These are phyloP conservation scores for Amaranthus hypochondriacus DNA, from an alignment of 148 eudicot species.

Conservation along the genomic window DNA sequence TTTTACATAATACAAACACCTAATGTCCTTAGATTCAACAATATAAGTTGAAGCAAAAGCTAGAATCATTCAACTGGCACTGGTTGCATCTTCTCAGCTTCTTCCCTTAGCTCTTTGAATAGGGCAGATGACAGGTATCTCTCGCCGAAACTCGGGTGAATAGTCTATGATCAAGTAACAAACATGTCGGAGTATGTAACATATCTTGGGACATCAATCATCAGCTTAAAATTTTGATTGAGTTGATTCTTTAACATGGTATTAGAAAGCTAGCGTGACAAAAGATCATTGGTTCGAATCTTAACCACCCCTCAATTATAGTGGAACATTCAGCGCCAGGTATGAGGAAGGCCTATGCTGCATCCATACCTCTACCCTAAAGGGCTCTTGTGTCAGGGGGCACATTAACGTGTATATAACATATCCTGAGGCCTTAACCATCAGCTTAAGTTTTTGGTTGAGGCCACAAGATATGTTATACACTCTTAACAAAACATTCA, in stretches of 20 bases:
- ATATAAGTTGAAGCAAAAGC: not conserved
- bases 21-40: not conserved
- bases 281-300: too few species aligned
- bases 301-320: too few species aligned
- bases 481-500: too few species aligned
- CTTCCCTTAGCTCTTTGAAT: conserved; percentile 76
- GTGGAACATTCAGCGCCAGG: too few species aligned
- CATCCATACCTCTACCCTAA: not conserved
- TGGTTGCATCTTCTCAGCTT: conserved; percentile 87
- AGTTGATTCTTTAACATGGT: too few species aligned
- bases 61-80: conserved; percentile 66
- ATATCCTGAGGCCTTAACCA: too few species aligned
- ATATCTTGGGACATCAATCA: too few species aligned
- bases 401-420: not conserved
- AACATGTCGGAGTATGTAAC: not conserved
- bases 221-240: too few species aligned
- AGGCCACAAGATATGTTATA: too few species aligned
- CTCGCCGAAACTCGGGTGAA: conserved; percentile 93
- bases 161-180: conserved; percentile 42
- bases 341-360: too few species aligned
- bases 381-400: not conserved
- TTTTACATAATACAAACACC: not conserved
- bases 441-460: not conserved
- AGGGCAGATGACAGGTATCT: conserved; percentile 82
- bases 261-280: too few species aligned